Evolutionary conservation across 2,329 filamentous ascomycete genomes (phyloP), one percentile per base, ranked within the genome.

Genomic region (Botrytis deweyae): DNA sequence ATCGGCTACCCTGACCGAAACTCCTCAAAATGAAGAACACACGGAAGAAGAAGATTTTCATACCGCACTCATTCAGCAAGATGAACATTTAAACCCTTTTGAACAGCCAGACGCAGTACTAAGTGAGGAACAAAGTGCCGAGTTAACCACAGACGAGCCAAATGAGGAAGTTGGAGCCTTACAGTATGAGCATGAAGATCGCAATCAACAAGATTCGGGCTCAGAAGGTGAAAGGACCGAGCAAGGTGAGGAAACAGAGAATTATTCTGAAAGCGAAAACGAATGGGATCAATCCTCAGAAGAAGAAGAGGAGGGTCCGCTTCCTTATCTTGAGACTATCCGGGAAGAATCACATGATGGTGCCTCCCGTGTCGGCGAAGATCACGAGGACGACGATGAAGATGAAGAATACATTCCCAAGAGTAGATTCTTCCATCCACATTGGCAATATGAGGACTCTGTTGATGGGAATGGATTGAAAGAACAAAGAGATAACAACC

Each of bases 271-370:
- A 58, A 68, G 66, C 22, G 66, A 68, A 20, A 6, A 69, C 18
- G 66, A 59, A 18, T 69, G 66, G 66, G 49, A 69, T 9, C 25
- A 20, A 25, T 69, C 49, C 20, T 49, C 46, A 49, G 38, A 42
- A 9, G 66, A 42, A 12, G 66, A 59, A 22, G 66, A 58, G 22
- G 66, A 58, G 18, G 49, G 29, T 12, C 38, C 49, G 3, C n/a
- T 68, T 44, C 7, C 70, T 38, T 72, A 49, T 36, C 70, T 72
- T 44, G 70, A 72, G 33, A 72, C 70, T 16, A 72, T 72, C 20
- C 63, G n/a, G 10, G 70, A 72, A 68, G 70, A 72, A 58, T 55
- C 29, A 22, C 40, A 67, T 44, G 62, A 55, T 14, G 33, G 33
- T 29, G 49, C 36, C 12, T 44, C 52, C 36, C 29, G 33, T 33